Percentiles rank a stretch among this genome's conserved stretches.
Evolutionary conservation across 352 stramenopile species (phyloP).

Genomic region (Peronospora farinosa): DNA sequence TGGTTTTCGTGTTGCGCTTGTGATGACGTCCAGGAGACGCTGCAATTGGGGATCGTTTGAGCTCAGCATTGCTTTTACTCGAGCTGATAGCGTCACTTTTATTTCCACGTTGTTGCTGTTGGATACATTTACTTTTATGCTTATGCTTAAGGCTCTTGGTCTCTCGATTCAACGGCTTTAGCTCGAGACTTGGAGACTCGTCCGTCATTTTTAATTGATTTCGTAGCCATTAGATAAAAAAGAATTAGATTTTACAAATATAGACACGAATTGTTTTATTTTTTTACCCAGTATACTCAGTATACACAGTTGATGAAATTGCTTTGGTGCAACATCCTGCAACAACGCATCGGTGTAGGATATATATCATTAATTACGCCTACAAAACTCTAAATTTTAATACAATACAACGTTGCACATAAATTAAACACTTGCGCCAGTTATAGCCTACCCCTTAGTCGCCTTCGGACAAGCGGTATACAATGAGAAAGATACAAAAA

Average conservation of each 20-base stretch:
- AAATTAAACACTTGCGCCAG: too few species aligned
- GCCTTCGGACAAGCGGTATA: constrained; percentile 11
- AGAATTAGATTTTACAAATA: neutral
- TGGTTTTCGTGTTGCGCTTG: constrained; percentile 22
- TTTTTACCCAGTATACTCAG: too few species aligned
- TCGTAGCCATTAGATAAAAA: neutral
- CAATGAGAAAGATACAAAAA: neutral
- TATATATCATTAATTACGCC: too few species aligned
- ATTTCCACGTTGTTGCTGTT: constrained; percentile 13
- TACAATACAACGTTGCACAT: too few species aligned
- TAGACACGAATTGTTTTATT: too few species aligned
- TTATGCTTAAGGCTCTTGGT: constrained; percentile 81
- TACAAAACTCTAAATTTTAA: too few species aligned
- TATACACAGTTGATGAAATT: too few species aligned
- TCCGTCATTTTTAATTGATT: constrained; percentile 23
- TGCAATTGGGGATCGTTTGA: constrained; percentile 23
- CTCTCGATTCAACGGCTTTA: constrained; percentile 50
- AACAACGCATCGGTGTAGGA: too few species aligned
- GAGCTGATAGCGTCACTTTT: constrained; percentile 5
- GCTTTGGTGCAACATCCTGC: too few species aligned
- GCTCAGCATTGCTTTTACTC: constrained; percentile 5
- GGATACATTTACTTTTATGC: constrained; percentile 55
- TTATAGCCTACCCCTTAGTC: neutral
- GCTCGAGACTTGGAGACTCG: constrained; percentile 37
- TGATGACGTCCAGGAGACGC: constrained; percentile 27